Conservation (phyloP, 306 rosid genomes). For the Dalbergia oliveri region DNA sequence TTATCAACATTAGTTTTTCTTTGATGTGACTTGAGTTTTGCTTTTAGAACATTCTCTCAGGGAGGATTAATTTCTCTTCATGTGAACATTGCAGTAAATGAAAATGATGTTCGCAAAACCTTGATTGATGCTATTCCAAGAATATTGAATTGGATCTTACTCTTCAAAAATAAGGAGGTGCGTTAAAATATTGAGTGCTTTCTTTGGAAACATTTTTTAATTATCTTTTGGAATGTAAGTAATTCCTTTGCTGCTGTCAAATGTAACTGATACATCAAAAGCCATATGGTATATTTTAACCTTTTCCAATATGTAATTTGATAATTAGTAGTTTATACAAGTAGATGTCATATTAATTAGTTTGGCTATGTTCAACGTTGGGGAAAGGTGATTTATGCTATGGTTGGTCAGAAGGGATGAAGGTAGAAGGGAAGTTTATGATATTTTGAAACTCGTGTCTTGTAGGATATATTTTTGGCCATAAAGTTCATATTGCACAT, state of each 20-base stretch:
- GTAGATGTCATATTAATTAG: neutral
- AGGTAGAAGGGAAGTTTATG: neutral
- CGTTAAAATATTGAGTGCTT: constrained; percentile 29
- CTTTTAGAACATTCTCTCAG: constrained; percentile 26
- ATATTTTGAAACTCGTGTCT: neutral
- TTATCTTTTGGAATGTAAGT: neutral
- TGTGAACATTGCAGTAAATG: constrained; percentile 64
- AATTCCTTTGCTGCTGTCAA: constrained; percentile 27
- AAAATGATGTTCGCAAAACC: constrained; percentile 69
- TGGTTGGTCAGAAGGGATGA: neutral
- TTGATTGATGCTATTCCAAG: constrained; percentile 79
- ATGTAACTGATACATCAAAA: constrained; percentile 5
- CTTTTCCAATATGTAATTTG: constrained; percentile 16
- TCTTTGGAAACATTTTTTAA: constrained; percentile 17
- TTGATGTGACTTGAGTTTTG: constrained; percentile 20
- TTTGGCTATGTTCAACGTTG: neutral
- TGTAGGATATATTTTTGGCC: neutral
- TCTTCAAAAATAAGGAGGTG: constrained; percentile 76
- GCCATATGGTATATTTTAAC: neutral
- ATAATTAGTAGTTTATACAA: neutral
- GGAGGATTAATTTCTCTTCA: constrained; percentile 30
- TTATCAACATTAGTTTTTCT: neutral
- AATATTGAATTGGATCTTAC: constrained; percentile 73
- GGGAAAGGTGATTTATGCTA: constrained; percentile 10
- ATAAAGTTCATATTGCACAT: neutral